Evolutionary conservation across 768 basidiomycete genomes (phyloP).

Genomic region (Leccinum arenicola): DNA sequence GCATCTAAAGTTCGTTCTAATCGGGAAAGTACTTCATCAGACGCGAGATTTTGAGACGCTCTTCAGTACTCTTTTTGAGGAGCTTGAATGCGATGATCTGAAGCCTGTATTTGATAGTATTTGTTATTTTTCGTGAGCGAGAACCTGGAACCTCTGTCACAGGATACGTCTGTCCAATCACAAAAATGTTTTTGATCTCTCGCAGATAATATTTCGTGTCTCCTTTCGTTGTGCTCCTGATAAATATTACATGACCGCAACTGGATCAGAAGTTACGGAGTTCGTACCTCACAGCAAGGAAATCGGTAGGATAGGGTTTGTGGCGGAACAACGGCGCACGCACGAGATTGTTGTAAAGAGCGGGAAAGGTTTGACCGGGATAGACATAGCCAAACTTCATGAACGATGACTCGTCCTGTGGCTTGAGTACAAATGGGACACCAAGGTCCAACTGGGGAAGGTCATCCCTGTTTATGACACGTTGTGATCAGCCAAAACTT

Average conservation of each 20-base stretch:
- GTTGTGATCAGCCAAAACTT: conserved; percentile 14
- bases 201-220: conserved; percentile 91
- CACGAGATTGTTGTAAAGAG: conserved; percentile 92
- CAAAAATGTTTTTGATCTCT: conserved; percentile 91
- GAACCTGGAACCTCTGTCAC: conserved; percentile 96
- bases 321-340: conserved; percentile 95
- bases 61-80: conserved; percentile 79
- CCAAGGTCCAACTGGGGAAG: conserved; percentile 75
- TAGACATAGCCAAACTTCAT: conserved; percentile 96
- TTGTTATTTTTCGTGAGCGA: conserved; percentile 96
- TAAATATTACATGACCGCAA: conserved; percentile 4
- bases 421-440: conserved; percentile 93
- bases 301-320: conserved; percentile 84
- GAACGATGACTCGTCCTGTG: conserved; percentile 96
- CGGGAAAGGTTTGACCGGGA: conserved; percentile 88
- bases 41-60: conserved; percentile 89
- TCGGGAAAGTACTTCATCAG: conserved; percentile 98
- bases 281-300: conserved; percentile 82
- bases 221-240: conserved; percentile 83
- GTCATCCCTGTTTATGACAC: background rate
- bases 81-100: conserved; percentile 95
- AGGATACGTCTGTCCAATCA: conserved; percentile 95
- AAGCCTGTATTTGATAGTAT: conserved; percentile 90
- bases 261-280: background rate
- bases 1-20: conserved; percentile 96